Percentiles rank a stretch among this genome's conserved stretches.
Conservation (phyloP, 2,329 filamentous ascomycete species). For the Xylaria sp. region DNA sequence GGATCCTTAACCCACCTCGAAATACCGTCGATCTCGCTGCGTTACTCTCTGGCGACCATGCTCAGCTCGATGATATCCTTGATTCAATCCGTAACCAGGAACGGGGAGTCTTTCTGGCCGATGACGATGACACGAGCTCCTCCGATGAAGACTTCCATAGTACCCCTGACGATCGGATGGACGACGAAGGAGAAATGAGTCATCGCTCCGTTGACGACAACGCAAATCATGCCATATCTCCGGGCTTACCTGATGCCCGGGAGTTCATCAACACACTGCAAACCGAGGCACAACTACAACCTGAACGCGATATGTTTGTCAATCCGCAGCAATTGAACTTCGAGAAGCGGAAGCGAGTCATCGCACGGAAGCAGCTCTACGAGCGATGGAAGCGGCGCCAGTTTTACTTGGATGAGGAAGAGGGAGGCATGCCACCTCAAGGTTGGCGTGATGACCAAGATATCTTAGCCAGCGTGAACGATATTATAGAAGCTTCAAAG, state of each 20-base stretch:
- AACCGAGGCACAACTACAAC: conserved; percentile 55
- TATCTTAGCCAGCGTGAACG: conserved; percentile 55
- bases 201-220: conserved; percentile 26
- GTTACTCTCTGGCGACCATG: conserved; percentile 45
- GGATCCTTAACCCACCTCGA: conserved; percentile 48
- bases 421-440: conserved; percentile 72
- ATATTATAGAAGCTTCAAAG: conserved; percentile 57
- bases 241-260: conserved; percentile 42
- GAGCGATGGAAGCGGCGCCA: conserved; percentile 80
- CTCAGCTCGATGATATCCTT: conserved; percentile 48
- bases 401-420: conserved; percentile 88
- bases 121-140: conserved; percentile 41
- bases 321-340: conserved; percentile 51
- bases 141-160: conserved; percentile 46
- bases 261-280: conserved; percentile 48
- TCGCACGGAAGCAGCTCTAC: conserved; percentile 65
- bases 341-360: conserved; percentile 53
- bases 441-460: conserved; percentile 72
- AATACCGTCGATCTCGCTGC: conserved; percentile 47
- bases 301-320: conserved; percentile 49
- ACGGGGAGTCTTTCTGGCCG: conserved; percentile 26
- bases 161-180: conserved; percentile 39
- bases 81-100: conserved; percentile 46
- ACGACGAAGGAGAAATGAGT: conserved; percentile 35
- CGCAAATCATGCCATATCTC: conserved; percentile 9